These are phyloP conservation scores for Waltergamsia citrina DNA, from an alignment of 2,329 filamentous ascomycete species.

Conservation along the genomic window DNA sequence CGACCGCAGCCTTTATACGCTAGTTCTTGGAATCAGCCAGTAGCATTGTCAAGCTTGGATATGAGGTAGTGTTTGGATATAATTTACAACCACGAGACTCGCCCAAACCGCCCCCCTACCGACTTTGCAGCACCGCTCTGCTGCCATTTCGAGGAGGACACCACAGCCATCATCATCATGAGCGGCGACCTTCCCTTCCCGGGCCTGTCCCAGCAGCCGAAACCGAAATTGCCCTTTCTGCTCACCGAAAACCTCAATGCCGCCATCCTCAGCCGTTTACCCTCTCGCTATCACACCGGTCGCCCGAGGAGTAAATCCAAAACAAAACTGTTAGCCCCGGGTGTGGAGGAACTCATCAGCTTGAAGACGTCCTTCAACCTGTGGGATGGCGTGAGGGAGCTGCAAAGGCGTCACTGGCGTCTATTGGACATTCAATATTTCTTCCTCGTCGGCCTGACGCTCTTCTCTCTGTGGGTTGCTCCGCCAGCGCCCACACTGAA, in stretches of 20 bases:
- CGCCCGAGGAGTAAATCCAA: constrained; percentile 28
- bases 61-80: too few relatives aligned
- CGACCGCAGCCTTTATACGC: too few relatives aligned
- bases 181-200: too few relatives aligned
- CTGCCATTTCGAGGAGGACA: too few relatives aligned
- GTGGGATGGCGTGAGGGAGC: constrained; percentile 62
- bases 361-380: constrained; percentile 79
- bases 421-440: constrained; percentile 80
- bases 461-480: constrained; percentile 79
- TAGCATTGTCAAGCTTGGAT: too few relatives aligned
- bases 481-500: constrained; percentile 74
- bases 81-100: too few relatives aligned
- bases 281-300: constrained; percentile 25
- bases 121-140: too few relatives aligned
- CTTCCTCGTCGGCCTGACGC: constrained; percentile 60
- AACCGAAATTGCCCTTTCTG: constrained; percentile 28
- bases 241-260: constrained; percentile 29
- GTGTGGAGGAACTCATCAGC: constrained; percentile 54
- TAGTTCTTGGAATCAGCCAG: too few relatives aligned
- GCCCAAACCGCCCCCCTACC: too few relatives aligned
- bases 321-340: constrained; percentile 12
- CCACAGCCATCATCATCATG: too few relatives aligned
- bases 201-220: constrained; percentile 11
- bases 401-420: constrained; percentile 73
- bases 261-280: constrained; percentile 30